Conservation (phyloP, 2,329 filamentous ascomycete genomes). For the Penicillium psychrosexuale region DNA sequence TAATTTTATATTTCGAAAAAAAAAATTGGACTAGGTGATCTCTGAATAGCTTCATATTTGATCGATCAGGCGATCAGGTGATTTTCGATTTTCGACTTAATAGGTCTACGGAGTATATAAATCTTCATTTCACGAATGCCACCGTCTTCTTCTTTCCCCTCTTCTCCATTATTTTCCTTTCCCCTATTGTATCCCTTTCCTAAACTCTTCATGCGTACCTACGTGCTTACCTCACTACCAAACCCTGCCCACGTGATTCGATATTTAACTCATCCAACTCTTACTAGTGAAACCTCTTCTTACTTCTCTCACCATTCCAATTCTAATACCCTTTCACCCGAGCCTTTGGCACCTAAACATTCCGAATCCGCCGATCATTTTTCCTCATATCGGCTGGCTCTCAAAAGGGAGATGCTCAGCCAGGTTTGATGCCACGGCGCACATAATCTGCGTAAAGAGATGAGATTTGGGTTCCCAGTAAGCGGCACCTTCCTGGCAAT, state of each 20-base stretch:
- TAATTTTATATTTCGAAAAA: no score
- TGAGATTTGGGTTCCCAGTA: neutral
- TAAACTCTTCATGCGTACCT: no score
- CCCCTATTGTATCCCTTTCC: slow-evolving; percentile 8
- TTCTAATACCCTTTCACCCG: neutral
- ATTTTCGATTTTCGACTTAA: no score
- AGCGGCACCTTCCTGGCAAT: neutral
- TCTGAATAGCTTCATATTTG: no score
- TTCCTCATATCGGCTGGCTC: neutral
- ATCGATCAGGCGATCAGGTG: no score
- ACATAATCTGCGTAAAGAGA: no score
- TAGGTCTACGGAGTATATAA: no score
- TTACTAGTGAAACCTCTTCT: no score
- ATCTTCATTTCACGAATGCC: no score
- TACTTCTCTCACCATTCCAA: neutral
- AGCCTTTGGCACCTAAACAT: no score
- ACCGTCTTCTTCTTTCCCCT: slow-evolving; percentile 19
- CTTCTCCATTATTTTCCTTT: slow-evolving; percentile 9
- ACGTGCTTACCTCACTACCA: neutral
- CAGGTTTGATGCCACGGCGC: neutral
- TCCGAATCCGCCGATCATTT: neutral
- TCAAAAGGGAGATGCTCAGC: neutral
- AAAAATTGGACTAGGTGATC: no score
- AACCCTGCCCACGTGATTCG: neutral
- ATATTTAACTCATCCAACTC: neutral